These are phyloP conservation scores for Chrysanthemum makinoi DNA, from an alignment of 129 eudicot species.

Conservation along the genomic window DNA sequence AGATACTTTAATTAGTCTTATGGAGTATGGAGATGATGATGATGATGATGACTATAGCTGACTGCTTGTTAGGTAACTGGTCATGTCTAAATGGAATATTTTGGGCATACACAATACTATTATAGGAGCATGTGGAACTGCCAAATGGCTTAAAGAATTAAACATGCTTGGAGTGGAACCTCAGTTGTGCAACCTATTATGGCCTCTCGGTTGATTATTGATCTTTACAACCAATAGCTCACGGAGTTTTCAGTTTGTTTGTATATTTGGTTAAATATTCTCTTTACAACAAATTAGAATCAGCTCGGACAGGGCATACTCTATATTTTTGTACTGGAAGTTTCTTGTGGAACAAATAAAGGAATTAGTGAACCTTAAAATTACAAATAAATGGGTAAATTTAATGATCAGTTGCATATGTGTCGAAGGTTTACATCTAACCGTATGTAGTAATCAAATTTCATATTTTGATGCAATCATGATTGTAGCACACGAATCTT, in stretches of 20 bases:
- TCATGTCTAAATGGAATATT: neutral
- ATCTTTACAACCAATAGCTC: constrained; percentile 9
- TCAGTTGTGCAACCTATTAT: constrained; percentile 10
- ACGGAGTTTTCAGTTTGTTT: neutral
- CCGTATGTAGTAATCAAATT: too few relatives aligned
- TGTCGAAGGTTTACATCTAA: too few relatives aligned
- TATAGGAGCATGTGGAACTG: constrained; percentile 18
- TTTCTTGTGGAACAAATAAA: too few relatives aligned
- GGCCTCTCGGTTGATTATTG: neutral
- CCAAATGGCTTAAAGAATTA: constrained; percentile 2
- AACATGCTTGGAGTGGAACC: neutral
- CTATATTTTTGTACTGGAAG: too few relatives aligned
- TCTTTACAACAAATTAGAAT: neutral
- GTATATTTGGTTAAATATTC: neutral
- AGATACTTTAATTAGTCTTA: constrained; percentile 75
- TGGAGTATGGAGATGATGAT: constrained; percentile 90
- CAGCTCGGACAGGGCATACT: neutral
- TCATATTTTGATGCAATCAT: too few relatives aligned
- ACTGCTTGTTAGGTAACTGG: constrained; percentile 17
- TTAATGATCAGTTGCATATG: too few relatives aligned
- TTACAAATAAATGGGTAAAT: too few relatives aligned
- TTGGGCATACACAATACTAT: constrained; percentile 2
- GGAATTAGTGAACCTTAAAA: too few relatives aligned
- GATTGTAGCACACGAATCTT: too few relatives aligned
- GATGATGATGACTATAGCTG: constrained; percentile 38